phyloP scores from a whole-genome alignment of 148 eudicot genomes.

The Arctostaphylos glauca region DNA sequence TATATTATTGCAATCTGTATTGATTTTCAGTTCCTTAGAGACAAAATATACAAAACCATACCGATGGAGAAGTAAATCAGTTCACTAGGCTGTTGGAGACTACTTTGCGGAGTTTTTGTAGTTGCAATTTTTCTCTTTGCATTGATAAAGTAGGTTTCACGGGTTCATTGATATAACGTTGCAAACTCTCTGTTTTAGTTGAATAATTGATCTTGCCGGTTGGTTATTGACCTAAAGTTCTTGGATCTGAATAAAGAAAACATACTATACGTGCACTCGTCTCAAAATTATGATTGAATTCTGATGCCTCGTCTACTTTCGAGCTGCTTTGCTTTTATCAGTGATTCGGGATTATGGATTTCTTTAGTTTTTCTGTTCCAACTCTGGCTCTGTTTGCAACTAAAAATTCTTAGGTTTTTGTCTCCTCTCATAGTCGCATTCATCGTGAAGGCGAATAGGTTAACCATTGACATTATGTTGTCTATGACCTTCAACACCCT shows the following conservation, averaged over 20 bases:
- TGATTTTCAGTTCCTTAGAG: background rate
- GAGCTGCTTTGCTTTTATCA: background rate
- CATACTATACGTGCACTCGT: background rate
- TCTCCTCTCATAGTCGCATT: background rate
- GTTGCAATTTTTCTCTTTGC: background rate
- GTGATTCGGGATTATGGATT: background rate
- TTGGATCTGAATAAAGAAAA: background rate
- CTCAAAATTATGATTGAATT: background rate
- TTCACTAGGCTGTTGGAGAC: background rate
- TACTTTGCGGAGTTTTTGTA: background rate
- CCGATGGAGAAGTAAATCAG: background rate
- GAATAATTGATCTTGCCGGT: background rate
- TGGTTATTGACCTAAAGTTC: background rate
- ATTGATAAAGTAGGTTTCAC: slow-evolving; percentile 6
- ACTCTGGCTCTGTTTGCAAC: background rate
- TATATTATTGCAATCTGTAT: background rate
- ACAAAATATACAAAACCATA: background rate
- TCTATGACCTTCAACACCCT: background rate
- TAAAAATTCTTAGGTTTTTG: background rate
- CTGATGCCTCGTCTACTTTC: background rate
- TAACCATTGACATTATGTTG: background rate
- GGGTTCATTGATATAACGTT: background rate
- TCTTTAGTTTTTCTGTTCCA: background rate
- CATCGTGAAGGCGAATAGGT: no score
- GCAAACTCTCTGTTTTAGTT: background rate